Evolutionary conservation across 805 yeast species (phyloP), one percentile per base, ranked within the genome.

Genomic region (Ogataea paradorogensis): DNA sequence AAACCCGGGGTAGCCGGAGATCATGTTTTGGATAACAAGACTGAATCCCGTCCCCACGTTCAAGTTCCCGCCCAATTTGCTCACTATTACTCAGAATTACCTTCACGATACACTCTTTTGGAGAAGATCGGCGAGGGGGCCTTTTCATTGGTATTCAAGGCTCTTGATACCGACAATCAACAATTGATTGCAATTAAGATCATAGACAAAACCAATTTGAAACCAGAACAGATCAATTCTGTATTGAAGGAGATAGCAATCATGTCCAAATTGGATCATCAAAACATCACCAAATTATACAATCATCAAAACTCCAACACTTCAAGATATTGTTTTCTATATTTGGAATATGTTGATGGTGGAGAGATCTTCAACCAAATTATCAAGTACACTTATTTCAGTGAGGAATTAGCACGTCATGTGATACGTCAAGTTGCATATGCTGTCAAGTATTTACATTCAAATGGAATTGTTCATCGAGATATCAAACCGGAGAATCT

Each of bases 401-500:
- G 81, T 35, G 95, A 84, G 59, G 79, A 80, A 42, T 67, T 84
- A 46, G 69, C 88, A 14, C 69, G 88, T 16, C 91, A 84, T 61
- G 78, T 84, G 5, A 83, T 85, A 45, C 55, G 72, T 29, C 95
- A 84, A 57, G 80, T 85, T 24, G 83, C 86, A 4, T 68, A 74
- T 33, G 82, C 91, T 1, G 73, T 84, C 15, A 74, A 82, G 32
- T 80, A 83, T 57, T 64, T 85, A 34, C 95, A 84, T 55, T 81
- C 81, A 39, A 82, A 77, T 45, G 82, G 83, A 4, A 74, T 78
- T 14, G 95, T 84, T 16, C 95, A 84, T 59, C 66, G 95, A 30
- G 95, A 84, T 58, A 84, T 84, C 53, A 84, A 84, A 61, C 95
- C 95, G 1, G 95, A 84, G 50, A 84, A 84, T 57, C 62, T 84